Evolutionary conservation across 164 flowering plant genomes (phyloP).

Genomic region (Warburgia ugandensis): DNA sequence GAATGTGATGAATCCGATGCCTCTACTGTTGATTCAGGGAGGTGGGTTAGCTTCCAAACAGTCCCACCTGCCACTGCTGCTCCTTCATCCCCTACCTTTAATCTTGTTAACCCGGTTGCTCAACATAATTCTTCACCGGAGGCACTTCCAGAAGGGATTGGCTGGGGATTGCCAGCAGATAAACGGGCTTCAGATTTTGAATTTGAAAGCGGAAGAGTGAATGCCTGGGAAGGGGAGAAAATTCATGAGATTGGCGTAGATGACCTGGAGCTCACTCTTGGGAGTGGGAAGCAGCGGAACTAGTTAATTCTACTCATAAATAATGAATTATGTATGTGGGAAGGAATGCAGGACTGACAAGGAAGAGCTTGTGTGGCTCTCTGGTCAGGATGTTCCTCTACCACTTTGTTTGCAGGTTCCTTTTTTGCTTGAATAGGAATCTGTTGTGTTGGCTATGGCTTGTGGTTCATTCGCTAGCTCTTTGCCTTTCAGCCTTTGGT

Average conservation of each 20-base stretch:
- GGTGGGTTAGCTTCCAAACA: conserved; percentile 67
- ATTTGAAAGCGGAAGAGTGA: conserved; percentile 61
- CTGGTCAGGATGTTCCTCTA: no score
- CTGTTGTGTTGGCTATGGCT: no score
- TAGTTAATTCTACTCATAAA: no score
- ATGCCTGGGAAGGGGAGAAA: conserved; percentile 92
- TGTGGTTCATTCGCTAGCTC: no score
- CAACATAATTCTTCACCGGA: conserved; percentile 21
- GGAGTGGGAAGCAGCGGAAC: conserved; percentile 35
- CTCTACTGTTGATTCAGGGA: conserved; percentile 64
- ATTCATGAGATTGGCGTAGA: conserved; percentile 77
- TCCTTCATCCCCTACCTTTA: conserved; percentile 85
- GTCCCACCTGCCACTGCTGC: conserved; percentile 13
- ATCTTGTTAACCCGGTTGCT: conserved; percentile 48
- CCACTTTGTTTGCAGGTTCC: no score
- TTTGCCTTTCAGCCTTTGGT: no score
- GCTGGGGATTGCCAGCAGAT: conserved; percentile 27
- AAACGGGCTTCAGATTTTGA: conserved; percentile 42
- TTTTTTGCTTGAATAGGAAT: no score
- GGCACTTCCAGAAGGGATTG: conserved; percentile 13
- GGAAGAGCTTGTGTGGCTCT: no score
- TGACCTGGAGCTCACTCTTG: conserved; percentile 88
- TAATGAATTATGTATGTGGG: no score
- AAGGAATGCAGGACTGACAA: no score
- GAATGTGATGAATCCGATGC: conserved; percentile 83